phyloP scores from a whole-genome alignment of 2,329 filamentous ascomycete genomes.

The Magnaporthiopsis rhizophila region DNA sequence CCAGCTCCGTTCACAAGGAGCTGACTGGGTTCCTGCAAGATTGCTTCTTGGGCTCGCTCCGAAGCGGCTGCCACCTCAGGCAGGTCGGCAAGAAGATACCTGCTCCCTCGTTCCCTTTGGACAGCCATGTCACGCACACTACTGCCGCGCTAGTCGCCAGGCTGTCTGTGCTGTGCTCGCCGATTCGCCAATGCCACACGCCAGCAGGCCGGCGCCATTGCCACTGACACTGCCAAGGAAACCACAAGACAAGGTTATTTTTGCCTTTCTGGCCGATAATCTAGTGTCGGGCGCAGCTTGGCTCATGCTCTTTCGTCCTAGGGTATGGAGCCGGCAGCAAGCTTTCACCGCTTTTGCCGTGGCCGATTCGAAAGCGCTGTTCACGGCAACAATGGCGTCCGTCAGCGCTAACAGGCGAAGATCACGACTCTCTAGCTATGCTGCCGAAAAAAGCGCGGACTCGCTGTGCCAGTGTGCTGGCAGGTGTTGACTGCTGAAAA shows the following conservation, averaged over 20 bases:
- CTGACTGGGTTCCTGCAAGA: neutral
- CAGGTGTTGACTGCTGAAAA: neutral
- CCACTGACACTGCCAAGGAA: neutral
- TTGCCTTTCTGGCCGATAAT: neutral
- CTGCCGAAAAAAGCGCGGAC: too few species aligned
- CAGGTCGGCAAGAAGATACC: neutral
- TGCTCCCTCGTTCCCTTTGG: neutral
- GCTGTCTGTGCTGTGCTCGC: neutral
- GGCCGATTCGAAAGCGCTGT: neutral
- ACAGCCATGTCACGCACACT: neutral
- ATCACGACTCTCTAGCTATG: neutral
- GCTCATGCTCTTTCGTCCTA: neutral
- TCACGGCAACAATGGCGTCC: neutral
- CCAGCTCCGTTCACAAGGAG: neutral
- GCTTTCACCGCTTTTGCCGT: neutral
- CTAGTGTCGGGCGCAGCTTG: neutral
- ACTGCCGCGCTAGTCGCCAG: neutral
- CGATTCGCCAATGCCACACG: neutral
- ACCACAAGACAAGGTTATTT: neutral
- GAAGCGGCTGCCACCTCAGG: too few species aligned
- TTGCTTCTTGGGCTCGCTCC: neutral
- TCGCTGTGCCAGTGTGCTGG: neutral
- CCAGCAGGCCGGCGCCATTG: neutral
- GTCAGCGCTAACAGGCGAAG: neutral
- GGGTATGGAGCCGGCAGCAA: neutral